Conservation (phyloP, 306 rosid genomes). For the Vicia faba region DNA sequence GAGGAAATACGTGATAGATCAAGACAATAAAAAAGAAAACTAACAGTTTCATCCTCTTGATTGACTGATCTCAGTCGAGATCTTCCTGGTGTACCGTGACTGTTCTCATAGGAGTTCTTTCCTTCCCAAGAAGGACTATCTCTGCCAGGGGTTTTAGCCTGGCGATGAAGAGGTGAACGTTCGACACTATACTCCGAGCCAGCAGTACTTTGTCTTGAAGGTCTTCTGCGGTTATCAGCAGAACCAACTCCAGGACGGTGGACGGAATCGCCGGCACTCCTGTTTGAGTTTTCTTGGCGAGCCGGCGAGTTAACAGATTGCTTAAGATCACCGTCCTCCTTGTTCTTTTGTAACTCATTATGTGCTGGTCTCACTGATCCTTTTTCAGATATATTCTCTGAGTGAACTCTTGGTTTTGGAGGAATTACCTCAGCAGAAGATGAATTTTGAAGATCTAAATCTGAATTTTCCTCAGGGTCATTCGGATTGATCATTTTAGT, state of each 20-base stretch:
- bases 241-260: constrained; percentile 46
- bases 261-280: constrained; percentile 42
- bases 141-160: constrained; percentile 62
- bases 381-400: constrained; percentile 40
- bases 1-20: neutral
- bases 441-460: constrained; percentile 44
- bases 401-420: constrained; percentile 41
- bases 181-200: constrained; percentile 73
- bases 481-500: constrained; percentile 76
- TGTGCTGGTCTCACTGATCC: constrained; percentile 44
- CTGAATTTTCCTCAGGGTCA: constrained; percentile 74
- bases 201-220: constrained; percentile 52
- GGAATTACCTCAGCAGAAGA: constrained; percentile 51
- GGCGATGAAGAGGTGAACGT: constrained; percentile 85
- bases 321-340: constrained; percentile 61
- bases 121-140: constrained; percentile 74
- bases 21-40: constrained; percentile 40
- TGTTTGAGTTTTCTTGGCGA: constrained; percentile 50
- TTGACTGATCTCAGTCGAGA: constrained; percentile 58
- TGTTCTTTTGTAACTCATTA: constrained; percentile 47
- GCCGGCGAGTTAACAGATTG: constrained; percentile 59
- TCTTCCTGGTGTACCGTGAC: constrained; percentile 83
- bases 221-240: constrained; percentile 55
- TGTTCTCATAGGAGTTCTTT: constrained; percentile 59
- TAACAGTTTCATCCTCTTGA: constrained; percentile 71